Percentiles rank a stretch among this genome's conserved stretches.
Conservation (phyloP, 345 rosid species). For the Laguncularia racemosa region DNA sequence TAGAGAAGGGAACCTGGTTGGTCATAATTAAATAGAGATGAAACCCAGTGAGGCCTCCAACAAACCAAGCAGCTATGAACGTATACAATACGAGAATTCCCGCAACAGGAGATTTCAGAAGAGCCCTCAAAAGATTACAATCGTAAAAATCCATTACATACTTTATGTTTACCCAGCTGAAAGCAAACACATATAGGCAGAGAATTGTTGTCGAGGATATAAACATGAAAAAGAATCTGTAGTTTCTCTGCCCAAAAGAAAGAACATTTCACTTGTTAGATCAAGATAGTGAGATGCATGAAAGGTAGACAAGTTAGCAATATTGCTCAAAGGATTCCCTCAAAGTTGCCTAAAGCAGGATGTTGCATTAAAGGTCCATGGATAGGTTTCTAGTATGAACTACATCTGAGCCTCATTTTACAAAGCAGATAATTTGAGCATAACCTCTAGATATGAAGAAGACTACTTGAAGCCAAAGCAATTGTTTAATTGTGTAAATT, state of each 20-base stretch:
- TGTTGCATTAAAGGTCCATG: no score
- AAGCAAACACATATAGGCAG: constrained; percentile 70
- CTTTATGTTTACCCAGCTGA: constrained; percentile 66
- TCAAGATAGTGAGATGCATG: no score
- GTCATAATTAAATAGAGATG: constrained; percentile 73
- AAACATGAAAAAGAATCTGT: constrained; percentile 95
- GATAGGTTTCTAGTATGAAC: no score
- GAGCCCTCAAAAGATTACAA: constrained; percentile 52
- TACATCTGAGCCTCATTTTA: no score
- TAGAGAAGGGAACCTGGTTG: constrained; percentile 52
- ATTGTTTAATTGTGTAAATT: no score
- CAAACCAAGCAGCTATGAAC: constrained; percentile 67
- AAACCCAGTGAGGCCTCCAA: constrained; percentile 87
- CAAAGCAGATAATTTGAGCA: no score
- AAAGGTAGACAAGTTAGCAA: no score
- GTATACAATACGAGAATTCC: constrained; percentile 69
- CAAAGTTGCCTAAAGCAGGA: no score
- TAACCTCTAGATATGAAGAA: no score
- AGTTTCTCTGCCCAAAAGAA: constrained; percentile 56
- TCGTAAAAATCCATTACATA: constrained; percentile 48
- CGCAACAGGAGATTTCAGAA: constrained; percentile 64
- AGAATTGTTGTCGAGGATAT: constrained; percentile 76
- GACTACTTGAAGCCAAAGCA: no score
- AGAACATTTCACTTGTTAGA: no score
- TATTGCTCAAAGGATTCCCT: no score